phyloP scores from a whole-genome alignment of 371 early-diverging fungal genomes.

The Lichtheimia ramosa region DNA sequence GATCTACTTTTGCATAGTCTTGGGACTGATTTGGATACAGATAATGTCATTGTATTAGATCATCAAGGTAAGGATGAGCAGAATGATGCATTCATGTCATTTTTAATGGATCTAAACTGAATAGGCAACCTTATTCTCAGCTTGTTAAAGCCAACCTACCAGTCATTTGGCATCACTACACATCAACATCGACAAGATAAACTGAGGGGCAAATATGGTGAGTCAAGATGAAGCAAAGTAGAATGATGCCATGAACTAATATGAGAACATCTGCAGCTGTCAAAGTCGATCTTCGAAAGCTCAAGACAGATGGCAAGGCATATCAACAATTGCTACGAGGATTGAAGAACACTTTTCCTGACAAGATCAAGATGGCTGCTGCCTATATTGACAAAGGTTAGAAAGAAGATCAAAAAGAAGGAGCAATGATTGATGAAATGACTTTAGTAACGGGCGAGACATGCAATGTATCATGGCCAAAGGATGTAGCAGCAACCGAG shows the following conservation, averaged over 20 bases:
- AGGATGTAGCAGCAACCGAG: constrained; percentile 10
- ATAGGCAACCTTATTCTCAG: constrained; percentile 48
- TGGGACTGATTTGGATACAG: constrained; percentile 49
- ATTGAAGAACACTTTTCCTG: constrained; percentile 49
- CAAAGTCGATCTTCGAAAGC: constrained; percentile 39
- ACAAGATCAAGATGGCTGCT: constrained; percentile 42
- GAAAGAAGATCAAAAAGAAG: neutral
- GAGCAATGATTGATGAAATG: neutral
- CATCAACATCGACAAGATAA: constrained; percentile 40
- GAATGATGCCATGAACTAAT: neutral
- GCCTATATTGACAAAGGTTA: constrained; percentile 41
- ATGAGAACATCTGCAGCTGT: constrained; percentile 32
- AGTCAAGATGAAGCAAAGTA: neutral
- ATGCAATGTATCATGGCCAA: constrained; percentile 36
- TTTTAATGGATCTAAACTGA: too few relatives aligned
- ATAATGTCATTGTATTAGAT: constrained; percentile 54
- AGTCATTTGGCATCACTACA: constrained; percentile 52
- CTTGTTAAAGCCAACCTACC: constrained; percentile 56
- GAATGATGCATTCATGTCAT: neutral
- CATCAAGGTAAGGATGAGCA: constrained; percentile 34
- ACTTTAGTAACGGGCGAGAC: constrained; percentile 25
- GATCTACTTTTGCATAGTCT: constrained; percentile 36
- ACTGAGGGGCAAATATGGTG: constrained; percentile 54
- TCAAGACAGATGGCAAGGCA: constrained; percentile 49
- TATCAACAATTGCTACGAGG: constrained; percentile 59